A percentile compares a stretch with the other conserved stretches of the same genome.
phyloP scores from a whole-genome alignment of 1,139 yeast genomes.

The Torulaspora pretoriensis region DNA sequence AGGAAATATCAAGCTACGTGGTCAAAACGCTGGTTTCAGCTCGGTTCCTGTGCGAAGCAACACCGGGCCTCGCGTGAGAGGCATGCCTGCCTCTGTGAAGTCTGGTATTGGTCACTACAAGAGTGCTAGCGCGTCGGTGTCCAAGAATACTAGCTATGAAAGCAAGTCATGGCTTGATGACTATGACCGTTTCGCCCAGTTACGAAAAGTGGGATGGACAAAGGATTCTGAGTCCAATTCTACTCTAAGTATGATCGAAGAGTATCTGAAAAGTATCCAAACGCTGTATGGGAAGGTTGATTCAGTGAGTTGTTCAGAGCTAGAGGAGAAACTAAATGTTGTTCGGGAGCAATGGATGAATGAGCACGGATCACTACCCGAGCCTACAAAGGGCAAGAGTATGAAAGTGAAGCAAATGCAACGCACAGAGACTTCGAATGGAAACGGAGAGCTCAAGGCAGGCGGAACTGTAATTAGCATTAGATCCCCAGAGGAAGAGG shows the following conservation, averaged over 20 bases:
- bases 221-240: conserved; percentile 1
- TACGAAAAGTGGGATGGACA: conserved; percentile 10
- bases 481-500: conserved; percentile 1
- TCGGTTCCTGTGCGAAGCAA: conserved; percentile 3
- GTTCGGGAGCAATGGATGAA: conserved; percentile 9
- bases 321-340: conserved; percentile 11
- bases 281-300: conserved; percentile 9
- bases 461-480: too few species aligned
- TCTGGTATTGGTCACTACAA: conserved; percentile 9
- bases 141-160: conserved; percentile 3
- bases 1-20: not conserved
- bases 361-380: conserved; percentile 10
- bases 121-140: conserved; percentile 8
- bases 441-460: not conserved
- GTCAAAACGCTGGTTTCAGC: conserved; percentile 3
- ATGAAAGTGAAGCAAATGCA: conserved; percentile 2
- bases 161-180: conserved; percentile 13
- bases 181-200: conserved; percentile 10
- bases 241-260: conserved; percentile 21
- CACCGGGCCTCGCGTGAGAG: conserved; percentile 6
- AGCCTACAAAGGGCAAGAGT: conserved; percentile 6
- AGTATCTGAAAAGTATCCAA: conserved; percentile 10
- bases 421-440: conserved; percentile 1
- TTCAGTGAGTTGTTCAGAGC: conserved; percentile 19
- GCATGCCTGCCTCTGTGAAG: conserved; percentile 4